A percentile compares a stretch with the other conserved stretches of the same genome.
These are phyloP conservation scores for Lachnellula subtilissima DNA, from an alignment of 2,329 filamentous ascomycete genomes.

Conservation along the genomic window DNA sequence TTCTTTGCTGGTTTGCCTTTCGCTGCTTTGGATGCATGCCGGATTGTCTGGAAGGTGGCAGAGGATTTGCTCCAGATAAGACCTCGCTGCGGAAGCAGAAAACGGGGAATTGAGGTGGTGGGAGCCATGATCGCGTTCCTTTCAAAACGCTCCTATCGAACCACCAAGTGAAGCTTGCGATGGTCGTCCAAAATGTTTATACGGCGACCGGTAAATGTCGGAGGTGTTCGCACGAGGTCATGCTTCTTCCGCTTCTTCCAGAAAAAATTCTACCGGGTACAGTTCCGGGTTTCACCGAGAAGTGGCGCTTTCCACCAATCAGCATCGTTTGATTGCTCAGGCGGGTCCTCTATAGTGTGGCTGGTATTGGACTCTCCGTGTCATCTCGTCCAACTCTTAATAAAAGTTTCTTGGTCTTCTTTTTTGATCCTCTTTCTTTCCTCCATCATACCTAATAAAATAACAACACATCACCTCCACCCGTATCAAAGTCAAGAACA, in stretches of 20 bases:
- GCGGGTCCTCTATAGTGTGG: conserved; percentile 2
- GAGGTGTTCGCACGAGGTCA: not conserved
- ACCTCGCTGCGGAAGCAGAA: conserved; percentile 61
- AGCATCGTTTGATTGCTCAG: not conserved
- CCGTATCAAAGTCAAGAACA: conserved; percentile 13
- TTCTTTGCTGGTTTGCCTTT: conserved; percentile 17
- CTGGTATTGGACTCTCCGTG: conserved; percentile 6
- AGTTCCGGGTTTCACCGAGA: not conserved
- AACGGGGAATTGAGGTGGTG: conserved; percentile 55
- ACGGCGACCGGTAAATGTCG: not conserved
- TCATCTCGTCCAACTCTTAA: conserved; percentile 3
- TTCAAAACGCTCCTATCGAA: not conserved
- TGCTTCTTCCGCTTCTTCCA: not conserved
- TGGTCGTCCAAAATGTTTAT: not conserved
- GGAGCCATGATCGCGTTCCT: conserved; percentile 27
- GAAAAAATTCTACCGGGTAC: not conserved
- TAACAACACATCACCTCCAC: conserved; percentile 6
- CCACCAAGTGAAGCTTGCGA: not conserved
- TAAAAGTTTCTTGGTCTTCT: not conserved
- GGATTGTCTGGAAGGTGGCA: conserved; percentile 22
- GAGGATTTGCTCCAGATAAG: conserved; percentile 46
- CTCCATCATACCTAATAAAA: conserved; percentile 4
- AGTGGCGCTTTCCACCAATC: not conserved
- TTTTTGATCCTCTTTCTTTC: conserved; percentile 7
- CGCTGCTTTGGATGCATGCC: conserved; percentile 15